Evolutionary conservation across 1,284 basidiomycete species (phyloP).

Genomic region (Agroathelia rolfsii): DNA sequence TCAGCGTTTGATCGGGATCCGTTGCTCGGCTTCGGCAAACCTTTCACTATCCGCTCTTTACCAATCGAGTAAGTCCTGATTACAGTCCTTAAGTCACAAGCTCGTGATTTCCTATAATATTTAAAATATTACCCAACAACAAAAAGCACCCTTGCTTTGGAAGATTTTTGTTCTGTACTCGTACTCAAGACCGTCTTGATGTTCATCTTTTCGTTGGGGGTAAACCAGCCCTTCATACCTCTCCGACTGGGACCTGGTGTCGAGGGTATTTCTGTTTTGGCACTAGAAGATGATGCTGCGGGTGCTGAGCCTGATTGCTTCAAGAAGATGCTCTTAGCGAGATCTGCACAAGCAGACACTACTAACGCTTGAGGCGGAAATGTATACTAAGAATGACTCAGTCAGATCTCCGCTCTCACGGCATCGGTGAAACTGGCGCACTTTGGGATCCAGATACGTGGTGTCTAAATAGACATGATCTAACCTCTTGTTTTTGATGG

Average conservation of each 20-base stretch:
- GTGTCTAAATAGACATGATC: constrained; percentile 94
- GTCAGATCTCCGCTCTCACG: no score
- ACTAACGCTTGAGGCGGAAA: constrained; percentile 94
- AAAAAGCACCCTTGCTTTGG: constrained; percentile 47
- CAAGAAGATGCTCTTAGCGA: constrained; percentile 53
- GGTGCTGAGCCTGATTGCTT: no score
- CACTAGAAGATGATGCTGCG: no score
- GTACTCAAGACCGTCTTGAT: constrained; percentile 24
- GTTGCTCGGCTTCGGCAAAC: no score
- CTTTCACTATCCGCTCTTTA: constrained; percentile 95
- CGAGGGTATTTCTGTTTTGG: no score
- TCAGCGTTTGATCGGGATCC: no score
- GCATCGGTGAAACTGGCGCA: constrained; percentile 18
- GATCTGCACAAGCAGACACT: constrained; percentile 82
- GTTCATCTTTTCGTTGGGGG: no score
- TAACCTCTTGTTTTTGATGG: constrained; percentile 67
- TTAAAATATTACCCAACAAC: constrained; percentile 65
- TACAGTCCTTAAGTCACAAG: no score
- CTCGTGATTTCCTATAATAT: constrained; percentile 7
- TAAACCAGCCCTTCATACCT: constrained; percentile 36
- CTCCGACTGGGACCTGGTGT: no score
- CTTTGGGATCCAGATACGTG: constrained; percentile 89
- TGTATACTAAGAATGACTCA: constrained; percentile 51
- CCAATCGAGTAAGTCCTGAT: constrained; percentile 94
- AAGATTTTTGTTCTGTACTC: constrained; percentile 17